Conservation (phyloP, 306 rosid species). For the Cucumis melo region DNA sequence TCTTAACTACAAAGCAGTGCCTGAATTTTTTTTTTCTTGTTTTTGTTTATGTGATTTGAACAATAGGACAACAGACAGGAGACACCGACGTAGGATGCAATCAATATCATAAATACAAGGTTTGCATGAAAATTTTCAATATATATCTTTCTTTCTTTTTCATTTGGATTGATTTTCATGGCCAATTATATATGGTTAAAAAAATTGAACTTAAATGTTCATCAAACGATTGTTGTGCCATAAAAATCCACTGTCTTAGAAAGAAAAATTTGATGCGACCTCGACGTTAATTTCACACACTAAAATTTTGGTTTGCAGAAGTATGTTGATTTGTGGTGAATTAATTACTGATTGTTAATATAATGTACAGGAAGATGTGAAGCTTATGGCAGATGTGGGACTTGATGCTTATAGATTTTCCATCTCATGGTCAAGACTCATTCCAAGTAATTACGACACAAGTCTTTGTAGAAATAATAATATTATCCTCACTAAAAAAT, state of each 20-base stretch:
- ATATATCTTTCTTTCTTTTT: neutral
- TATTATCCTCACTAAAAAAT: neutral
- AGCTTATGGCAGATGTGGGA: constrained; percentile 57
- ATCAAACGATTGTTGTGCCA: no score
- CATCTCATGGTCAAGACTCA: constrained; percentile 72
- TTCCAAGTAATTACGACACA: constrained; percentile 34
- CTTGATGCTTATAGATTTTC: constrained; percentile 72
- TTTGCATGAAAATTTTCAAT: neutral
- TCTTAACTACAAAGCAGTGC: no score
- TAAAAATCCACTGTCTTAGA: no score
- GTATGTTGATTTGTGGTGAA: no score
- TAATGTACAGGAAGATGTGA: constrained; percentile 58
- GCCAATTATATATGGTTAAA: no score
- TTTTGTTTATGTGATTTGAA: neutral
- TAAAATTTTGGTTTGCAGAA: no score
- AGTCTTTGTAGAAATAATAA: neutral
- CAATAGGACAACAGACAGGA: neutral
- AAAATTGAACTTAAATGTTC: no score
- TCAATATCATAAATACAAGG: constrained; percentile 15
- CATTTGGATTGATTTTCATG: neutral
- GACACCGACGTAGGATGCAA: constrained; percentile 10
- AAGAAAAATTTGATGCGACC: no score
- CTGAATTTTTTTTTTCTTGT: no score
- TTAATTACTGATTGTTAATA: neutral
- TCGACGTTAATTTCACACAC: no score